Conservation (phyloP, 345 rosid genomes). For the Fremontodendron californicum region DNA sequence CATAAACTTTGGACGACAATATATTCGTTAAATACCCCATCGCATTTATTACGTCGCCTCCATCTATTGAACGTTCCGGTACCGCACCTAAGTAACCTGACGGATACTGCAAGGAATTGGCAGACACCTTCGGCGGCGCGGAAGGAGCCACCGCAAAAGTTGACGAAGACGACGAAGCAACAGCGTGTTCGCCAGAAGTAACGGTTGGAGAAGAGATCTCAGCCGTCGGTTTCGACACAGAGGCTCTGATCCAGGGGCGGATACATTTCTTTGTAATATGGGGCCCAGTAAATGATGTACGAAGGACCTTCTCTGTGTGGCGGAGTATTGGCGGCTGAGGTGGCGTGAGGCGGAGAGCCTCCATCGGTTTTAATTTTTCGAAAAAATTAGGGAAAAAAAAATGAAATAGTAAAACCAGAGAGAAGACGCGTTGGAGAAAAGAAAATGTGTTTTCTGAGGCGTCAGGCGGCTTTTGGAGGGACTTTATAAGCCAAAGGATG, state of each 20-base stretch:
- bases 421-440: neutral
- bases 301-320: neutral
- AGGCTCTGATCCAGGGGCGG: constrained; percentile 1
- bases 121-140: constrained; percentile 23
- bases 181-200: neutral
- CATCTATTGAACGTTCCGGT: constrained; percentile 31
- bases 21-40: constrained; percentile 57
- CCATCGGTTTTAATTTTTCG: neutral
- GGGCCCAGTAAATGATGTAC: neutral
- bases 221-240: neutral
- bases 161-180: neutral
- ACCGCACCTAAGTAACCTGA: constrained; percentile 59
- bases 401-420: neutral
- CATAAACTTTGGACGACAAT: constrained; percentile 57
- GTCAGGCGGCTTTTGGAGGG: neutral
- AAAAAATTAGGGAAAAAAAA: too few relatives aligned
- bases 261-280: constrained; percentile 5
- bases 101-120: constrained; percentile 49
- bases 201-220: constrained; percentile 4
- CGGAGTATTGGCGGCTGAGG: neutral
- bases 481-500: neutral
- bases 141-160: neutral
- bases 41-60: constrained; percentile 26
- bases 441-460: neutral
- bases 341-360: constrained; percentile 1